Evolutionary conservation across 768 basidiomycete genomes (phyloP).

Genomic region (Leccinum barrowsii): DNA sequence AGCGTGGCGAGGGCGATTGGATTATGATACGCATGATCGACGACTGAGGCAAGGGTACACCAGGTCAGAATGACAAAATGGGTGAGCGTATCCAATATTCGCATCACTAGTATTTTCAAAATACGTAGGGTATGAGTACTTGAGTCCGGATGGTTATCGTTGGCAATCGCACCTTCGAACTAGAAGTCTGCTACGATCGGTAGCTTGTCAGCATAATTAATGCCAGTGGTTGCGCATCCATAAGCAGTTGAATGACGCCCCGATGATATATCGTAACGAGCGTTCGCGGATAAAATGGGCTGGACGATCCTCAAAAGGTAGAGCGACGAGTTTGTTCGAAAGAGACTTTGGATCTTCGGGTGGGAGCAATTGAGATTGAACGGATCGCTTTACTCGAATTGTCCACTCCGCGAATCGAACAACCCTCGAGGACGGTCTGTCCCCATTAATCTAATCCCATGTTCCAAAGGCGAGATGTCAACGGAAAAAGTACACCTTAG

Average conservation of each 20-base stretch:
- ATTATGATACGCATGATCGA: background rate
- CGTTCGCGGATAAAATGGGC: background rate
- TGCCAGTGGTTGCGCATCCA: background rate
- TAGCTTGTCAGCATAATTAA: background rate
- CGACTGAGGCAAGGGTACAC: background rate
- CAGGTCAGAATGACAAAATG: too few relatives aligned
- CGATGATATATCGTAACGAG: background rate
- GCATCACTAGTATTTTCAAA: too few relatives aligned
- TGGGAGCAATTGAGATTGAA: conserved; percentile 7
- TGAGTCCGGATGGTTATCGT: too few relatives aligned
- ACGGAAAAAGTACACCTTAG: conserved; percentile 5
- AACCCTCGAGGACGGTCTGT: background rate
- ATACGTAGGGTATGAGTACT: too few relatives aligned
- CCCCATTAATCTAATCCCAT: conserved; percentile 12
- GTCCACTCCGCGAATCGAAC: conserved; percentile 20
- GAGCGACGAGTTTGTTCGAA: background rate
- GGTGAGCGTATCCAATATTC: background rate
- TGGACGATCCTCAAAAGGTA: background rate
- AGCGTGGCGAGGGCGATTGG: background rate
- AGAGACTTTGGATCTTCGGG: conserved; percentile 1
- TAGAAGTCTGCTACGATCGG: background rate
- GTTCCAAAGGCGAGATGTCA: background rate
- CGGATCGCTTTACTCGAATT: conserved; percentile 10
- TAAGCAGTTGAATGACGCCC: background rate
- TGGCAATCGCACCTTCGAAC: background rate